These are phyloP conservation scores for Salix suchowensis DNA, from an alignment of 345 rosid species.

Conservation along the genomic window DNA sequence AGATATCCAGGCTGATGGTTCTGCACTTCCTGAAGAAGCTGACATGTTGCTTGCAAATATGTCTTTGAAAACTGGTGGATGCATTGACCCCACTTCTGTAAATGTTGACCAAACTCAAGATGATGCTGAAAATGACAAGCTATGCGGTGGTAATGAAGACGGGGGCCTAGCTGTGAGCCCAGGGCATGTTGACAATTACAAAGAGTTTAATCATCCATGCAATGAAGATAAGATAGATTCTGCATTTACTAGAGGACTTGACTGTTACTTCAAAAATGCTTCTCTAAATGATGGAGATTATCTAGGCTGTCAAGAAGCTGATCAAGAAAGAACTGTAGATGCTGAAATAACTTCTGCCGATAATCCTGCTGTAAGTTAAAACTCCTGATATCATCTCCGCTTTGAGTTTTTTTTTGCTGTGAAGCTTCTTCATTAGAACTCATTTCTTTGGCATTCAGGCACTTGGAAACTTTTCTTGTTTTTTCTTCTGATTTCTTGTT, in stretches of 20 bases:
- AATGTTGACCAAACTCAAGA: slow-evolving; percentile 37
- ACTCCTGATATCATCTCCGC: not conserved
- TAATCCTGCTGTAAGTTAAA: slow-evolving; percentile 44
- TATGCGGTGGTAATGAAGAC: slow-evolving; percentile 26
- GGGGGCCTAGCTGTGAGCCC: slow-evolving; percentile 24
- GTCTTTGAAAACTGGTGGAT: slow-evolving; percentile 27
- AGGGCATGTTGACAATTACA: slow-evolving; percentile 33
- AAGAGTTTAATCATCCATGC: slow-evolving; percentile 9
- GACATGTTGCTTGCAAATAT: slow-evolving; percentile 13
- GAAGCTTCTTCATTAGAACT: not conserved
- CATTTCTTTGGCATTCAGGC: not conserved
- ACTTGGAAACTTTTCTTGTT: not conserved
- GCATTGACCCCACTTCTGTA: slow-evolving; percentile 23
- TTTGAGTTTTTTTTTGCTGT: slow-evolving; percentile 6
- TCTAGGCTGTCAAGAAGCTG: slow-evolving; percentile 28
- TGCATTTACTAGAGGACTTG: slow-evolving; percentile 22
- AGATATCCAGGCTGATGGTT: slow-evolving; percentile 26
- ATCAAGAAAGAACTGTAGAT: slow-evolving; percentile 33
- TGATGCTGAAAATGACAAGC: slow-evolving; percentile 22
- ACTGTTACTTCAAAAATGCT: slow-evolving; percentile 13
- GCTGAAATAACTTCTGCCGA: slow-evolving; percentile 25
- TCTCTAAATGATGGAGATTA: slow-evolving; percentile 23
- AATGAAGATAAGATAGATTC: slow-evolving; percentile 36
- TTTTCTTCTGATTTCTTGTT: not conserved
- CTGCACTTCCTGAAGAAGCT: slow-evolving; percentile 20